phyloP scores from a whole-genome alignment of 257 asterid genomes.

The Pogostemon cablin region DNA sequence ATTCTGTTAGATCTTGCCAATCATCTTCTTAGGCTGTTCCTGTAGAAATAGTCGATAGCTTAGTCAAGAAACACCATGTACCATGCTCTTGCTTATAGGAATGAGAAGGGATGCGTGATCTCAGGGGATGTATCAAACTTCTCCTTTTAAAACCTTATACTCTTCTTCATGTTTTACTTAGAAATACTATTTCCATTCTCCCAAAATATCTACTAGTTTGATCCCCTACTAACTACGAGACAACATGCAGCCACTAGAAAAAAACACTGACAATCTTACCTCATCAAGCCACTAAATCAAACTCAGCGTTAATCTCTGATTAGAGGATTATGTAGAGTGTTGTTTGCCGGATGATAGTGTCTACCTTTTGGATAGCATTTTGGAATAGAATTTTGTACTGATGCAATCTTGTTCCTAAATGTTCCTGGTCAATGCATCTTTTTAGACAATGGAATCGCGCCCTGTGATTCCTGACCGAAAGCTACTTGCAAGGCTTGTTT shows the following conservation, averaged over 20 bases:
- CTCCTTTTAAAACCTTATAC: conserved; percentile 3
- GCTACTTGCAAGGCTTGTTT: conserved; percentile 93
- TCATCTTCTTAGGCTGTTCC: not conserved
- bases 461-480: conserved; percentile 80
- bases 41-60: not conserved
- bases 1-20: not conserved
- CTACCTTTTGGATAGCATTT: conserved; percentile 25
- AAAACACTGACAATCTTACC: not conserved
- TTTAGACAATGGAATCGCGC: conserved; percentile 91
- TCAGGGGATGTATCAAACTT: not conserved
- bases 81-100: not conserved
- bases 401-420: conserved; percentile 23
- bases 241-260: not conserved
- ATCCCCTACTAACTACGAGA: not conserved
- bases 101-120: not conserved
- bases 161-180: not conserved
- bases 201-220: not conserved
- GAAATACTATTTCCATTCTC: not conserved
- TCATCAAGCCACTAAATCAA: not conserved
- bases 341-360: not conserved
- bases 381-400: conserved; percentile 13
- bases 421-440: conserved; percentile 29
- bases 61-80: not conserved
- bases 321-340: not conserved
- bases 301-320: not conserved